A percentile compares a stretch with the other conserved stretches of the same genome.
These are phyloP conservation scores for Taphrina wiesneri DNA, from an alignment of 1,139 yeast genomes.

Conservation along the genomic window DNA sequence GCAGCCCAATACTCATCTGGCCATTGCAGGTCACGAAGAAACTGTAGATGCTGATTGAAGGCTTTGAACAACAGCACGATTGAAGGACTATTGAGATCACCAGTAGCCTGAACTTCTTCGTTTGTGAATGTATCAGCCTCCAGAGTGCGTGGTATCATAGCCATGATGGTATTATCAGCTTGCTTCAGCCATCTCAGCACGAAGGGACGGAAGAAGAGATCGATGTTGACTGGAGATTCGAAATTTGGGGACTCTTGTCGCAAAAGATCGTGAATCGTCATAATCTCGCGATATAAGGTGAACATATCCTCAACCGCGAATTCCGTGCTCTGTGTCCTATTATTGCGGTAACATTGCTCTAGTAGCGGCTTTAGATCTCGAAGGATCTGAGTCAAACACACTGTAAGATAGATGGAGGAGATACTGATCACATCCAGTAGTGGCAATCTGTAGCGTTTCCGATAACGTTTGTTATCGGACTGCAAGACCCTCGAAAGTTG, in stretches of 20 bases:
- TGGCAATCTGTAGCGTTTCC: neutral
- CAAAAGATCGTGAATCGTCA: constrained; percentile 58
- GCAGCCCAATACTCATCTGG: constrained; percentile 62
- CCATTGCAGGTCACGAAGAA: constrained; percentile 65
- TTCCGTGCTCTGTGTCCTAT: constrained; percentile 43
- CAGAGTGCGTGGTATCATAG: constrained; percentile 59
- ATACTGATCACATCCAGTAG: constrained; percentile 17
- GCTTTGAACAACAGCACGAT: constrained; percentile 68
- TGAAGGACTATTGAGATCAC: constrained; percentile 45
- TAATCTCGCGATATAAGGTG: constrained; percentile 59
- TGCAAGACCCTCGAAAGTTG: neutral
- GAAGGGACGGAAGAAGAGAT: constrained; percentile 57
- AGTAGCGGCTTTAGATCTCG: neutral
- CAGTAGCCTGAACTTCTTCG: constrained; percentile 45
- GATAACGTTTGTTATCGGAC: neutral
- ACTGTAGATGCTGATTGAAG: constrained; percentile 58
- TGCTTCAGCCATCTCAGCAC: constrained; percentile 59
- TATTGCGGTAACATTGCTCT: constrained; percentile 43
- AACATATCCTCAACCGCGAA: constrained; percentile 60
- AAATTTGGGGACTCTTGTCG: constrained; percentile 52
- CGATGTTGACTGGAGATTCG: constrained; percentile 10
- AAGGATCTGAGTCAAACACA: constrained; percentile 6
- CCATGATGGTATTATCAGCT: constrained; percentile 54
- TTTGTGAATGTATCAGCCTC: constrained; percentile 54
- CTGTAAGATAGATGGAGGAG: neutral